Evolutionary conservation across 257 asterid species (phyloP).

Genomic region (Solanum pinnatisectum): DNA sequence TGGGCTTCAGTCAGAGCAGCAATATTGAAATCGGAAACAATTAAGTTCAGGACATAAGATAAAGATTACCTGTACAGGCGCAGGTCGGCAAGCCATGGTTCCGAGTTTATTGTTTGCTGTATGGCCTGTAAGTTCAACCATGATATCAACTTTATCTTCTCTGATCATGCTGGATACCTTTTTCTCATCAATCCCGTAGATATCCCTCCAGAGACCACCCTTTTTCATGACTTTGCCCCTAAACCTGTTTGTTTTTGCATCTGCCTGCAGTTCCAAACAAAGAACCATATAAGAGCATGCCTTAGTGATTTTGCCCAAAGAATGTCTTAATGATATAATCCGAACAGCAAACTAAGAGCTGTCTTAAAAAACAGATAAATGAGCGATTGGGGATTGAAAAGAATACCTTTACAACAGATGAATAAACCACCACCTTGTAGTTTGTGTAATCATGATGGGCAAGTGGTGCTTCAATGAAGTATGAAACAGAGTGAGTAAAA

Average conservation of each 20-base stretch:
- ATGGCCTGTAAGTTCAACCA: slow-evolving; percentile 98
- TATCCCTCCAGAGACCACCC: slow-evolving; percentile 92
- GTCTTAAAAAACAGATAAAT: neutral
- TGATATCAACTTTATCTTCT: slow-evolving; percentile 89
- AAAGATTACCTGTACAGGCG: slow-evolving; percentile 84
- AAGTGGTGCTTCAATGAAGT: slow-evolving; percentile 92
- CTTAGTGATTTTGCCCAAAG: neutral
- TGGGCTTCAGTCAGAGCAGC: neutral
- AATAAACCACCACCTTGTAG: slow-evolving; percentile 89
- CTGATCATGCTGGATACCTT: slow-evolving; percentile 83
- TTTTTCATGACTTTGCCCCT: slow-evolving; percentile 79
- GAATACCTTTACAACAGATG: slow-evolving; percentile 95
- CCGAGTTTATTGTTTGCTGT: slow-evolving; percentile 99
- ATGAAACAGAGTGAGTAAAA: slow-evolving; percentile 97
- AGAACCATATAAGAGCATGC: neutral
- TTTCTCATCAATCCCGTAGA: slow-evolving; percentile 90
- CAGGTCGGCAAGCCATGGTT: slow-evolving; percentile 98
- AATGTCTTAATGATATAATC: neutral
- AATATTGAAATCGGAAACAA: neutral
- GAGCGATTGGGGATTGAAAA: neutral
- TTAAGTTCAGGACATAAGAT: neutral
- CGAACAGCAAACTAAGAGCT: neutral
- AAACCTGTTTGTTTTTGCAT: slow-evolving; percentile 87
- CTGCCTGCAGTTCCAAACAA: slow-evolving; percentile 59
- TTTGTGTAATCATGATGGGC: slow-evolving; percentile 59